Evolutionary conservation across 148 eudicot genomes (phyloP), one percentile per base, ranked within the genome.

Genomic region (Heliamphora exappendiculata): DNA sequence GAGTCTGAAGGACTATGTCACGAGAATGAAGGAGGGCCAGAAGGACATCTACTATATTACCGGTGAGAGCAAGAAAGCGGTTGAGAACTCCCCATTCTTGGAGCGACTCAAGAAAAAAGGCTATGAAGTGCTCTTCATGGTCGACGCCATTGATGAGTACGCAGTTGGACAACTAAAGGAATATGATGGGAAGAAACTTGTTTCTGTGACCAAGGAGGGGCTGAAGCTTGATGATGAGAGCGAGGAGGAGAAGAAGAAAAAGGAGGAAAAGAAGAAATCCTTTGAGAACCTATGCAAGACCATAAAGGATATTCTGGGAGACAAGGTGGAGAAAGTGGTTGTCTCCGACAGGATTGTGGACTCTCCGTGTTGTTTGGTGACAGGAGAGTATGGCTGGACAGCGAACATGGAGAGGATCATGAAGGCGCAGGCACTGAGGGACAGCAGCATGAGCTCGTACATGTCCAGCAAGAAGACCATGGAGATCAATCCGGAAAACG

Each of bases 381-480:
- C 98, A 0, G 98, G 98, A 0, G 98, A 93, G 44, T 93, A 91
- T 36, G 98, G 98, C 0, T 93, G 98, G 98, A 86, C 88, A 0
- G 98, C 98, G 0, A 93, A 93, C 81, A 93, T 93, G 98, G 98
- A 93, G 70, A 91, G 96, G 75, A 93, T 93, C 29, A 91, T 93
- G 98, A 93, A 93, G 80, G 98, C 98, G 1, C 98, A 93, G 70
- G 98, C 98, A 0, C 26, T 91, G 74, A 89, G 98, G 82, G 98
- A 93, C 76, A 87, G 86, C 39, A 89, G 90, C 86, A 93, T 93
- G 98, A 44, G 94, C 2, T 75, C 94, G 0, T 93, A 93, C 90
- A 93, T 93, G 98, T 91, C 97, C 0, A 91, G 97, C 87, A 93
- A 93, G 93, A 93, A 93, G 83, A 91, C 97, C 0, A 93, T 93